Evolutionary conservation across 139 green algal species (phyloP).

Genomic region (Yamagishiella unicocca): DNA sequence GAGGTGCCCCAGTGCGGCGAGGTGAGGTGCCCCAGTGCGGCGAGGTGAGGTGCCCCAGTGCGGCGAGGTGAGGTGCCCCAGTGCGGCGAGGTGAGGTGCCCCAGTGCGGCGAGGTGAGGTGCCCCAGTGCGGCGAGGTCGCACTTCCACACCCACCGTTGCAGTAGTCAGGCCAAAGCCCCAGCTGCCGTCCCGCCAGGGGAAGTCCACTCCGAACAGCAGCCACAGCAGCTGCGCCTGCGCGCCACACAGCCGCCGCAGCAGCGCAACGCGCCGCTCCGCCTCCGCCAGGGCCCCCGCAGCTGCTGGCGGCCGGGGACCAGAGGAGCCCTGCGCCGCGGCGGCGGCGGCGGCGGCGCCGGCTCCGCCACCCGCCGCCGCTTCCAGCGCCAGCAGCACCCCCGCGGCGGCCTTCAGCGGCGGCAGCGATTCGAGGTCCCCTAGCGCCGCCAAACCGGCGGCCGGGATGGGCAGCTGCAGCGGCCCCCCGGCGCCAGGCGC

Average conservation of each 20-base stretch:
- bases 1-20: too few species aligned
- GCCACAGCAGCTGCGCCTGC: slow-evolving; percentile 43
- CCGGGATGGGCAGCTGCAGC: background rate
- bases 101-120: too few species aligned
- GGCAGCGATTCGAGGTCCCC: background rate
- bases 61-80: too few species aligned
- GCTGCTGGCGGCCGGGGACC: too few species aligned
- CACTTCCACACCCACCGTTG: background rate
- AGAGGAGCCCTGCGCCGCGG: background rate
- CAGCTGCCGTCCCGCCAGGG: slow-evolving; percentile 15
- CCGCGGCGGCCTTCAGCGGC: background rate
- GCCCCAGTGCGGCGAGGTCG: too few species aligned
- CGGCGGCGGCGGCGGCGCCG: background rate
- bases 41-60: too few species aligned
- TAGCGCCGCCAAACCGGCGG: background rate
- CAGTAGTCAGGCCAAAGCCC: background rate
- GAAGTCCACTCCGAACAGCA: slow-evolving; percentile 9
- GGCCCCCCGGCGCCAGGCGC: background rate
- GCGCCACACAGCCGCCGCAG: slow-evolving; percentile 17
- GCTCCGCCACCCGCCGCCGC: background rate
- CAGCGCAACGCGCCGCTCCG: background rate
- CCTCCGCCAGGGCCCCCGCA: background rate
- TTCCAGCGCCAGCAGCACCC: background rate
- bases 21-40: too few species aligned
- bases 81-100: too few species aligned